A percentile compares a stretch with the other conserved stretches of the same genome.
These are phyloP conservation scores for Lecanicillium sp. DNA, from an alignment of 2,329 filamentous ascomycete species.

Conservation along the genomic window DNA sequence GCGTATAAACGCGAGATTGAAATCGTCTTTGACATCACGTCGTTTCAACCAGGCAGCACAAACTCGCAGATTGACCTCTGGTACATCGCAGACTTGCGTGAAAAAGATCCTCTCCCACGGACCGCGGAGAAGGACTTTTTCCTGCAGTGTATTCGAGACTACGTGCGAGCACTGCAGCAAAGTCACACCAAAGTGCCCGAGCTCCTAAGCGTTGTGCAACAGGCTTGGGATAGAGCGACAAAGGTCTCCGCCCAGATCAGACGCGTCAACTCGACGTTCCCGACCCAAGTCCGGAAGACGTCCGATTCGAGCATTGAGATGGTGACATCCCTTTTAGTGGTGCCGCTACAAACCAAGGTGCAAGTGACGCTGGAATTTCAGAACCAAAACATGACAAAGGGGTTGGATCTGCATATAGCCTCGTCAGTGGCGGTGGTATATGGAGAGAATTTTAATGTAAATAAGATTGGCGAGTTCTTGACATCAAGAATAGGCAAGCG, in stretches of 20 bases:
- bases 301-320: conserved; percentile 61
- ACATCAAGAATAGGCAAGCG: conserved; percentile 43
- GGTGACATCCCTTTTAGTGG: conserved; percentile 56
- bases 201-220: conserved; percentile 54
- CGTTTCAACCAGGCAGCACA: conserved; percentile 45
- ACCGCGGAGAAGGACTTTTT: conserved; percentile 70
- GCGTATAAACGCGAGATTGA: conserved; percentile 67
- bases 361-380: conserved; percentile 54
- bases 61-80: conserved; percentile 60
- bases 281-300: conserved; percentile 56
- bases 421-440: conserved; percentile 61
- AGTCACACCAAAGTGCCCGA: conserved; percentile 48
- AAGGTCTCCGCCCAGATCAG: conserved; percentile 55
- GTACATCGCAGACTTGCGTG: conserved; percentile 58
- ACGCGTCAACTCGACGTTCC: conserved; percentile 56
- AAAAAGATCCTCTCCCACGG: conserved; percentile 47
- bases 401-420: conserved; percentile 48
- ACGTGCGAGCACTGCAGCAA: conserved; percentile 57
- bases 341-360: conserved; percentile 61
- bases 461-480: conserved; percentile 69
- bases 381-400: conserved; percentile 38
- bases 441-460: conserved; percentile 70
- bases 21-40: conserved; percentile 61
- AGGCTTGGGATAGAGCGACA: conserved; percentile 60
- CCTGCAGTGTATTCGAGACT: conserved; percentile 63